Base-by-base conservation (phyloP, 2,329 filamentous ascomycete genomes). In the Fusarium lateritium region DNA sequence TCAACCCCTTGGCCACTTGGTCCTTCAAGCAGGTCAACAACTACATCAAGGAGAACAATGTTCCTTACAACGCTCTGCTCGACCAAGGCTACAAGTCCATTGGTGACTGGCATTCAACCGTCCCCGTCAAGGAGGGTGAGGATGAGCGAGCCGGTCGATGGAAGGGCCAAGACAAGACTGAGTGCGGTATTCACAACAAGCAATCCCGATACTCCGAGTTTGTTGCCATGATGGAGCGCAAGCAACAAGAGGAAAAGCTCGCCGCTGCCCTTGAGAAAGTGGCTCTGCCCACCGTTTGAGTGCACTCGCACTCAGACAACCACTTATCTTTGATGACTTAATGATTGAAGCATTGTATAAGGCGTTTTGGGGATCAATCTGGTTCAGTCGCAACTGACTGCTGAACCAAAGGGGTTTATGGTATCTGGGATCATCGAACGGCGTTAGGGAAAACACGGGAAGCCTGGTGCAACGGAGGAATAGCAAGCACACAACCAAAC, bases 131-230 rank as follows among this genome's bases (percentile, higher is more conserved):
- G 68, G 94, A 95, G 62, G 93, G 93, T 70, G 96, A 99, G 82
- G 96, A 98, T 76, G 96, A 99, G 88, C 91, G 96, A 52, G 92
- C 96, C 10, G 96, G 96, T 61, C 91, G 96, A 73, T 99, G 96
- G 96, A 98, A 97, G 87, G 96, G 96, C 66, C 92, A 94, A 80
- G 84, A 87, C 76, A 99, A 99, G 91, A 97, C 94, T 17, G 96
- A 99, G 84, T 99, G 96, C 80, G 96, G 96, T 47, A 98, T 99
- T 77, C 96, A 99, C 88, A 98, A 98, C 86, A 97, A 96, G 82
- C 91, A 94, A 80, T 97, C 93, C 61, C 91, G 94, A 73, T 99
- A 98, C 77, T 92, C 94, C 13, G 90, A 94, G 81, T 98, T 92
- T 81, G 82, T 97, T 57, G 85, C 86, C 75, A 89, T 94, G 65